Percentiles rank a stretch among this genome's conserved stretches.
These are phyloP conservation scores for Selaginella tamariscina DNA, from an alignment of 75 land plant genomes.

Conservation along the genomic window DNA sequence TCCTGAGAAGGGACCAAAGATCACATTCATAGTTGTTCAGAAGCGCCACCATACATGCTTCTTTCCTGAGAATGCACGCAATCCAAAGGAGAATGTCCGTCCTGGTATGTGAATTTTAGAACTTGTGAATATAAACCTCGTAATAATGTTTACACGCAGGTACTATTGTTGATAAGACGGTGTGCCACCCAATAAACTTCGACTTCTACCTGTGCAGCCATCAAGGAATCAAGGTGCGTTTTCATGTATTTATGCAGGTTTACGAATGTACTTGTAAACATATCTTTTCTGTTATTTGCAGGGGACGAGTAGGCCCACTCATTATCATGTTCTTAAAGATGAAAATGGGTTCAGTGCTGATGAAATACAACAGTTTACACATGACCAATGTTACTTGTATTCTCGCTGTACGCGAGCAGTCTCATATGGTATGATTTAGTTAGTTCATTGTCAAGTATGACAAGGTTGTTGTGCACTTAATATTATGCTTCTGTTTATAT, in stretches of 20 bases:
- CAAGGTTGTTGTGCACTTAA: not conserved
- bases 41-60: conserved; percentile 34
- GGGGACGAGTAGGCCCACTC: conserved; percentile 32
- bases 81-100: conserved; percentile 17
- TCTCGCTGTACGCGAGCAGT: conserved; percentile 24
- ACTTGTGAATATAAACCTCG: not conserved
- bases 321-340: conserved; percentile 29
- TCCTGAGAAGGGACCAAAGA: not conserved
- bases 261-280: not conserved
- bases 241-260: not conserved
- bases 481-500: not conserved
- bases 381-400: conserved; percentile 26
- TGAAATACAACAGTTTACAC: conserved; percentile 18
- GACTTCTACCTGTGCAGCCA: conserved; percentile 33
- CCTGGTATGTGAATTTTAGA: conserved; percentile 17
- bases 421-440: conserved; percentile 16
- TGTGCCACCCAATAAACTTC: conserved; percentile 26
- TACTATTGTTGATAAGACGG: conserved; percentile 18
- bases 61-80: conserved; percentile 13
- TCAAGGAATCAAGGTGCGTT: conserved; percentile 18
- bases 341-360: conserved; percentile 23
- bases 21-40: conserved; percentile 31
- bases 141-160: conserved; percentile 11
- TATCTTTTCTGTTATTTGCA: conserved; percentile 9
- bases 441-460: too few relatives aligned